These are phyloP conservation scores for Triangularia verruculosa DNA, from an alignment of 2,329 filamentous ascomycete species.

Conservation along the genomic window DNA sequence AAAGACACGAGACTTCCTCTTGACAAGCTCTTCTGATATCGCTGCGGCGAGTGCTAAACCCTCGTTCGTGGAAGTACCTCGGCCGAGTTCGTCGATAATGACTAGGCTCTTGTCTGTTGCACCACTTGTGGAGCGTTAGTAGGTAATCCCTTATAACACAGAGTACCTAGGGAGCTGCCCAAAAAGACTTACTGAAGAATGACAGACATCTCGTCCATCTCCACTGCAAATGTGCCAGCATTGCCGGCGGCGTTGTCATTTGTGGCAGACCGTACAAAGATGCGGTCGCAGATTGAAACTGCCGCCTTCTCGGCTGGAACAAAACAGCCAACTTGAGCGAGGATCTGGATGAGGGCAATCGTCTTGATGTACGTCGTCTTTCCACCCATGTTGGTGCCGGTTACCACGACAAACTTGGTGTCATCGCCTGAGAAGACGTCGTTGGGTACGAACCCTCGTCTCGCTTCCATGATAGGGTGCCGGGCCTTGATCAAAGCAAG, in stretches of 20 bases:
- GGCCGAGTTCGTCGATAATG: slow-evolving; percentile 87
- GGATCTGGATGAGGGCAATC: slow-evolving; percentile 78
- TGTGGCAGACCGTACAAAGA: slow-evolving; percentile 84
- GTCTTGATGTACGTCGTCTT: slow-evolving; percentile 94
- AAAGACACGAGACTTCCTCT: slow-evolving; percentile 77
- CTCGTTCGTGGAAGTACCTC: slow-evolving; percentile 85
- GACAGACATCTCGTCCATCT: slow-evolving; percentile 95
- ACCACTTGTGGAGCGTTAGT: slow-evolving; percentile 49
- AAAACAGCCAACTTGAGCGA: slow-evolving; percentile 91
- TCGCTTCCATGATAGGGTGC: slow-evolving; percentile 70
- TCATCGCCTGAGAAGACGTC: slow-evolving; percentile 78
- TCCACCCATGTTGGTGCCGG: slow-evolving; percentile 96
- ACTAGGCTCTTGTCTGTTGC: slow-evolving; percentile 72
- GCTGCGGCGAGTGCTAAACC: slow-evolving; percentile 86
- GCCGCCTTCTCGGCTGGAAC: slow-evolving; percentile 82
- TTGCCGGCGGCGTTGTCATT: slow-evolving; percentile 89
- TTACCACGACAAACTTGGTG: slow-evolving; percentile 81
- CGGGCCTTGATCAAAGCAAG: slow-evolving; percentile 71
- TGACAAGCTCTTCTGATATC: slow-evolving; percentile 82
- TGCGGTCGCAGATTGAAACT: slow-evolving; percentile 73
- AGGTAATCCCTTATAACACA: no score
- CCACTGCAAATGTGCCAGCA: slow-evolving; percentile 86
- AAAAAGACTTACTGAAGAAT: slow-evolving; percentile 59
- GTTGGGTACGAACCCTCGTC: slow-evolving; percentile 77
- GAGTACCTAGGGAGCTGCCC: no score